Evolutionary conservation across 1,284 basidiomycete species (phyloP).

Genomic region (Termitomyces sp.): DNA sequence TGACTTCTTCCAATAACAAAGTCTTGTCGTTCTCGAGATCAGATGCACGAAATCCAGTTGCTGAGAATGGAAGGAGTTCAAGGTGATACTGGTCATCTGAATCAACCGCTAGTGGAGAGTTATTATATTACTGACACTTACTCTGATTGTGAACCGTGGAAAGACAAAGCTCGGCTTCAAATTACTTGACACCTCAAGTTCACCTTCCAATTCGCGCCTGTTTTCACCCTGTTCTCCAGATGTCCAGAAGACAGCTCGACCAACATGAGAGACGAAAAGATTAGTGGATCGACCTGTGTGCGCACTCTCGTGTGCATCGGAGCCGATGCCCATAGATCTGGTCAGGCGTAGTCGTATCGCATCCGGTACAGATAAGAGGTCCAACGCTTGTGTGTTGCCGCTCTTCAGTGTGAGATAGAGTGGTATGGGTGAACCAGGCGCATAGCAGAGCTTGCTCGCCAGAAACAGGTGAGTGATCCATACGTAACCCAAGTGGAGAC

Average conservation of each 20-base stretch:
- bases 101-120: neutral
- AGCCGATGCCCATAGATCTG: constrained; percentile 40
- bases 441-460: constrained; percentile 39
- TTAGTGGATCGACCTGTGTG: constrained; percentile 41
- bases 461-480: neutral
- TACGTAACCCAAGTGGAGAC: neutral
- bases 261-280: constrained; percentile 39
- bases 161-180: constrained; percentile 52
- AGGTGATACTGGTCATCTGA: constrained; percentile 39
- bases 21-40: constrained; percentile 19
- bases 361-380: constrained; percentile 39
- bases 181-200: constrained; percentile 42
- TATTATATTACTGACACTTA: constrained; percentile 22
- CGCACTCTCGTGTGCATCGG: constrained; percentile 40
- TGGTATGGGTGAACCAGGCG: constrained; percentile 46
- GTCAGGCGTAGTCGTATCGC: constrained; percentile 32
- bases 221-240: constrained; percentile 28
- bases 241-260: constrained; percentile 47
- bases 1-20: constrained; percentile 39
- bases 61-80: constrained; percentile 40
- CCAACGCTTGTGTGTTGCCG: constrained; percentile 44
- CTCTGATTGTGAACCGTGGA: constrained; percentile 45
- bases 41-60: constrained; percentile 38
- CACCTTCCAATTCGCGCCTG: constrained; percentile 42
- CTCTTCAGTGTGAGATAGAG: constrained; percentile 41